Evolutionary conservation across 2,329 filamentous ascomycete species (phyloP).

Genomic region (Teratosphaeria destructans): DNA sequence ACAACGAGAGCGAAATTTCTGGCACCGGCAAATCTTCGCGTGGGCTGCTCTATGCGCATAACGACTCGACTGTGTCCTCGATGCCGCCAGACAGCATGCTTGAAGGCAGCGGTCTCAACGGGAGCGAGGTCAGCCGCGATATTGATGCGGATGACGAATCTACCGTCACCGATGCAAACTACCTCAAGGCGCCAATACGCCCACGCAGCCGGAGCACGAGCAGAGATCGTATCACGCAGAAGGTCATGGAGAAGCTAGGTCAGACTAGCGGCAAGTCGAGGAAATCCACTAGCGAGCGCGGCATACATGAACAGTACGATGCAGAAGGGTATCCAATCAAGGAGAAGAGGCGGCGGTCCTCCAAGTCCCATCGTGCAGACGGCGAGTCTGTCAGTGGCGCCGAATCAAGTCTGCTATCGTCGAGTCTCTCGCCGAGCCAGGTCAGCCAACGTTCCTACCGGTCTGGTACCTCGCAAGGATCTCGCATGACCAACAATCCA

Average conservation of each 20-base stretch:
- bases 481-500: constrained; percentile 86
- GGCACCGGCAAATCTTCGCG: constrained; percentile 35
- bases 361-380: constrained; percentile 43
- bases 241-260: constrained; percentile 57
- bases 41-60: constrained; percentile 53
- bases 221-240: constrained; percentile 56
- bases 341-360: constrained; percentile 25
- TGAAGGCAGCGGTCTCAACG: constrained; percentile 41
- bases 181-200: constrained; percentile 48
- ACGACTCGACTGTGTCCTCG: constrained; percentile 76
- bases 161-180: constrained; percentile 24
- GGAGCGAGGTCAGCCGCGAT: constrained; percentile 41
- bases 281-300: constrained; percentile 11
- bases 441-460: constrained; percentile 43
- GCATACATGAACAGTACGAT: constrained; percentile 10
- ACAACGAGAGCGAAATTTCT: constrained; percentile 59
- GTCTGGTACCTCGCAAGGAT: constrained; percentile 48
- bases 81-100: constrained; percentile 65
- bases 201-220: constrained; percentile 54
- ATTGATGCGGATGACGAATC: constrained; percentile 20
- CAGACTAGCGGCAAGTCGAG: constrained; percentile 36
- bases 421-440: constrained; percentile 40
- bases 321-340: constrained; percentile 20
- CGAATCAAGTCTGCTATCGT: constrained; percentile 54
- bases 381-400: constrained; percentile 42